These are phyloP conservation scores for Echinochloa phyllopogon DNA, from an alignment of 176 grass and related monocot genomes.

Conservation along the genomic window DNA sequence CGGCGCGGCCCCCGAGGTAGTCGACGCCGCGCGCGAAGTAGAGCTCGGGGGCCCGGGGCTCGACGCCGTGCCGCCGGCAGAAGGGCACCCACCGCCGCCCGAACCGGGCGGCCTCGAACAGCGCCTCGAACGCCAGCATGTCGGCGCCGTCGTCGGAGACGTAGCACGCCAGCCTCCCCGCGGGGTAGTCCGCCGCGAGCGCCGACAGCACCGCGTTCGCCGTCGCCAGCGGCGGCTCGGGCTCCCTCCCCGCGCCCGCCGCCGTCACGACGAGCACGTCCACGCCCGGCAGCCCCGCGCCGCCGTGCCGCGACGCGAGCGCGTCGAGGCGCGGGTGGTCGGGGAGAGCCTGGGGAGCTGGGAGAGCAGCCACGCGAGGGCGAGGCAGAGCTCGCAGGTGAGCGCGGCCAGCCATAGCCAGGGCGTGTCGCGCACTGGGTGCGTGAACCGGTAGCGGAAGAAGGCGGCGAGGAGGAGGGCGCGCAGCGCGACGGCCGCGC, in stretches of 20 bases:
- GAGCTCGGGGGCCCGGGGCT: conserved; percentile 59
- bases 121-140: conserved; percentile 54
- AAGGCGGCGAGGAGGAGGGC: conserved; percentile 51
- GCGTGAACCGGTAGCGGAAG: conserved; percentile 52
- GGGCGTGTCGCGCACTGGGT: conserved; percentile 37
- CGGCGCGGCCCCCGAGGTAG: conserved; percentile 49
- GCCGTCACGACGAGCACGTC: conserved; percentile 64
- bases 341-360: conserved; percentile 60
- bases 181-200: conserved; percentile 66
- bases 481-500: conserved; percentile 43
- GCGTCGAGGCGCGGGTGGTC: conserved; percentile 37
- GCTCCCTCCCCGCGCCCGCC: conserved; percentile 35
- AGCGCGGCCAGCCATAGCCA: conserved; percentile 57
- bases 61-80: conserved; percentile 55
- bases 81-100: conserved; percentile 58
- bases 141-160: conserved; percentile 65
- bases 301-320: conserved; percentile 30
- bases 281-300: conserved; percentile 17
- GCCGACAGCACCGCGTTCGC: conserved; percentile 61
- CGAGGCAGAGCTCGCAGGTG: conserved; percentile 57
- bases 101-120: conserved; percentile 45
- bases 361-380: conserved; percentile 46
- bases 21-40: conserved; percentile 58
- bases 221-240: conserved; percentile 54
- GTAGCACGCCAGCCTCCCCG: conserved; percentile 51